phyloP scores from a whole-genome alignment of 306 rosid species.

The Alnus rubra region DNA sequence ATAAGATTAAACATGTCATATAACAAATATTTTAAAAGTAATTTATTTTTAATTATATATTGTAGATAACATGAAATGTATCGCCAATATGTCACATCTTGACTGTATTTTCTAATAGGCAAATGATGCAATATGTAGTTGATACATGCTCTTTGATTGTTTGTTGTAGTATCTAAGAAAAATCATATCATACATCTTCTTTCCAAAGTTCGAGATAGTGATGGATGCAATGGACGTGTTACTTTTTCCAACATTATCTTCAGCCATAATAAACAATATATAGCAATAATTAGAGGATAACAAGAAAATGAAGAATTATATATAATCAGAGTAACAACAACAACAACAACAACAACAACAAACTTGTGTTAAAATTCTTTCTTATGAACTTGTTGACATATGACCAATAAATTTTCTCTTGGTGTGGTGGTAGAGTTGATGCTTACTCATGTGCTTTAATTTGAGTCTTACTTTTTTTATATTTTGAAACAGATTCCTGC shows the following conservation, averaged over 20 bases:
- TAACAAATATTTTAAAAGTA: background rate
- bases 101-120: background rate
- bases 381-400: background rate
- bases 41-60: background rate
- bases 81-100: background rate
- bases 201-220: background rate
- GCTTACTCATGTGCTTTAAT: constrained; percentile 19
- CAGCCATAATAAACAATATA: background rate
- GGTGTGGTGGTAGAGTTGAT: background rate
- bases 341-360: background rate
- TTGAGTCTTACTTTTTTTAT: background rate
- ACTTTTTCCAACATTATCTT: background rate
- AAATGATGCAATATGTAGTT: background rate
- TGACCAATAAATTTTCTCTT: background rate
- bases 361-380: background rate
- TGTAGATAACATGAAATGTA: background rate
- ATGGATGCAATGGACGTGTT: background rate
- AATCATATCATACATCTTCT: background rate
- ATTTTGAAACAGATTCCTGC: constrained; percentile 69
- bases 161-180: background rate
- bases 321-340: background rate
- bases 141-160: background rate
- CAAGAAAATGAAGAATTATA: background rate
- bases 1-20: background rate
- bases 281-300: background rate